These are phyloP conservation scores for Ziziphus jujuba DNA, from an alignment of 306 rosid genomes.

Conservation along the genomic window DNA sequence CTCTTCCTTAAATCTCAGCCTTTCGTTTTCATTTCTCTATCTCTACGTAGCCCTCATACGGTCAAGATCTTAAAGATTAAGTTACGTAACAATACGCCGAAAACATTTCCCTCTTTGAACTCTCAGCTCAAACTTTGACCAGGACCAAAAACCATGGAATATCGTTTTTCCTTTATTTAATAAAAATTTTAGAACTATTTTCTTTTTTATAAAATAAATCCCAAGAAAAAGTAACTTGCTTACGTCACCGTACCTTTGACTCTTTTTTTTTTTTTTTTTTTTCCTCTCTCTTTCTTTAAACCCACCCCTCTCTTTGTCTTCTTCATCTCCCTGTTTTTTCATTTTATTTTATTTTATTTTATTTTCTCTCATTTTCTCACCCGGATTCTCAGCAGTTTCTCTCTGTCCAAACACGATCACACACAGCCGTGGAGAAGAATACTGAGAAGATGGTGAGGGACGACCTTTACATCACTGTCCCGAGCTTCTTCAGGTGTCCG, in stretches of 20 bases:
- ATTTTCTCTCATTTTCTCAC: constrained; percentile 16
- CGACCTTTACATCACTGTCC: constrained; percentile 66
- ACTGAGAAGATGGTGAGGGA: constrained; percentile 61
- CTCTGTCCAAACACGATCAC: neutral
- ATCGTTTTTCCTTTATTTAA: constrained; percentile 2
- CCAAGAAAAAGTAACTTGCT: constrained; percentile 30
- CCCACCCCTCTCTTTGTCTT: constrained; percentile 36
- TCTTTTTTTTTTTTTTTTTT: constrained; percentile 11
- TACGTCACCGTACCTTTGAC: constrained; percentile 92
- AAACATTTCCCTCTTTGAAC: neutral
- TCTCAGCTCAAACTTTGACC: constrained; percentile 43
- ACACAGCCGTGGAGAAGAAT: neutral
- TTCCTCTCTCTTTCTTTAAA: constrained; percentile 58
- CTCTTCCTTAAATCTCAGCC: constrained; percentile 27
- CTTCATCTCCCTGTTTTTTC: constrained; percentile 26
- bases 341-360: constrained; percentile 12
- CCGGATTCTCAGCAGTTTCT: constrained; percentile 7
- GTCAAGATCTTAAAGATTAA: neutral
- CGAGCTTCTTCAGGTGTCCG: constrained; percentile 82
- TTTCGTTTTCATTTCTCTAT: neutral
- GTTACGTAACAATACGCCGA: constrained; percentile 11
- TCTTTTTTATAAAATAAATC: neutral
- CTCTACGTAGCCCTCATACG: neutral
- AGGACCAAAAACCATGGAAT: constrained; percentile 25
- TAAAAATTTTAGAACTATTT: neutral